Base-by-base conservation (phyloP, 2,329 filamentous ascomycete genomes). In the Lizonia empirigonia region DNA sequence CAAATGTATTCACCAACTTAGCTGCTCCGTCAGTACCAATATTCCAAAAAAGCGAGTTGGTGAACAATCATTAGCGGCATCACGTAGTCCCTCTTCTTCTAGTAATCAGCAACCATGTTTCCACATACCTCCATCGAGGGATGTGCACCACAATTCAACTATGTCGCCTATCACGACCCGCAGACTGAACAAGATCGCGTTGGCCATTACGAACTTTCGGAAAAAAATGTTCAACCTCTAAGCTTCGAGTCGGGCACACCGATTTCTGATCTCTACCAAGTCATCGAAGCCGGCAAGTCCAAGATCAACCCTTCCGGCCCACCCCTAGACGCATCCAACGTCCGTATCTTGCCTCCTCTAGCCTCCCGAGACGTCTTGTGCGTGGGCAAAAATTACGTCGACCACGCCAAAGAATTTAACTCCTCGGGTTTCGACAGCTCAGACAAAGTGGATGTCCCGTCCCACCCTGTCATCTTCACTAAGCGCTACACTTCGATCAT, bases 391-490 rank as follows among this genome's bases (percentile, higher is more conserved):
- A 84, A 84, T 57, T 85, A 84, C 57, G 69, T 72, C 24, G 81
- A 82, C 32, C 82, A 85, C 60, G 82, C 82, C 1, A 79, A 77
- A 44, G 81, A 84, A 53, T 84, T 85, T 69, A 82, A 84, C 58
- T 73, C 67, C 9, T 80, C 77, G 1, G 81, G 82, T 0, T 84
- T 77, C 57, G 82, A 84, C 62, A 76, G 75, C 47, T 80, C 76
- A 5, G 82, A 85, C 57, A 84, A 83, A 56, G 69, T 74, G 0
- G 80, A 81, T 46, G 69, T 73, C 33, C 80, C 80, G 0, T 78
- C 77, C 0, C 77, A 82, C 53, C 81, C 81, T 0, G 81, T 84
- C 7, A 82, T 82, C 46, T 82, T 83, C 64, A 82, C 80, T 3
- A 83, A 83, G 57, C 73, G 81, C 1, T 75, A 74, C 4, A 82